phyloP scores from a whole-genome alignment of 768 basidiomycete genomes.

The Boletus subcaerulescens region DNA sequence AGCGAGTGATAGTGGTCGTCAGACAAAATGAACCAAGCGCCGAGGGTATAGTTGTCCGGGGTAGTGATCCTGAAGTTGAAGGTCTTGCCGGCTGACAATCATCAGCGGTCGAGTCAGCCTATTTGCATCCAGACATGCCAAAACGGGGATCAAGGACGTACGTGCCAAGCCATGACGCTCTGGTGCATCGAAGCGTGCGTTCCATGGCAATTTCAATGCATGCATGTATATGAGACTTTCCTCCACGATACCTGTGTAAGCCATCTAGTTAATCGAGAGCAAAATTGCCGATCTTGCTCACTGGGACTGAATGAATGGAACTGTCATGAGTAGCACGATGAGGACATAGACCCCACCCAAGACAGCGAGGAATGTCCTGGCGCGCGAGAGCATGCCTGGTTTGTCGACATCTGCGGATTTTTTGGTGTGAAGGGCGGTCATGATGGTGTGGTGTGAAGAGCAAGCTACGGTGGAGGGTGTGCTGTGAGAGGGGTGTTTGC shows the following conservation, averaged over 20 bases:
- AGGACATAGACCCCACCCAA: constrained; percentile 53
- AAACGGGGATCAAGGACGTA: constrained; percentile 33
- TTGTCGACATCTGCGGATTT: constrained; percentile 2
- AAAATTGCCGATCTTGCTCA: constrained; percentile 34
- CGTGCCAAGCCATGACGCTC: constrained; percentile 82
- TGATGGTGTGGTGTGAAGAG: background rate
- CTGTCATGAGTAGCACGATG: constrained; percentile 49
- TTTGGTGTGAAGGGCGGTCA: constrained; percentile 4
- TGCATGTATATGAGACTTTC: constrained; percentile 63
- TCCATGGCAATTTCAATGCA: constrained; percentile 57
- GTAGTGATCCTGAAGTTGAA: constrained; percentile 69
- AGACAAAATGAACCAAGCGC: constrained; percentile 83
- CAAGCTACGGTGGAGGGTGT: background rate
- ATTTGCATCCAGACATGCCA: no score
- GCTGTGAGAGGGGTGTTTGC: constrained; percentile 9
- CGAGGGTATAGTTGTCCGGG: constrained; percentile 72
- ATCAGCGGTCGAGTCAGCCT: background rate
- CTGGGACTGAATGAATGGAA: constrained; percentile 71
- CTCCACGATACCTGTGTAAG: constrained; percentile 19
- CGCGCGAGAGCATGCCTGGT: constrained; percentile 21
- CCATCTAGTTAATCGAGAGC: constrained; percentile 13
- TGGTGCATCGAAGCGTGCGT: constrained; percentile 62
- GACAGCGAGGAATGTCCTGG: constrained; percentile 35
- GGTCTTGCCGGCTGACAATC: constrained; percentile 65
- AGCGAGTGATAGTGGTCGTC: constrained; percentile 58